Evolutionary conservation across 441 rosid genomes (phyloP), one percentile per base, ranked within the genome.

Genomic region (Aleurites moluccanus): DNA sequence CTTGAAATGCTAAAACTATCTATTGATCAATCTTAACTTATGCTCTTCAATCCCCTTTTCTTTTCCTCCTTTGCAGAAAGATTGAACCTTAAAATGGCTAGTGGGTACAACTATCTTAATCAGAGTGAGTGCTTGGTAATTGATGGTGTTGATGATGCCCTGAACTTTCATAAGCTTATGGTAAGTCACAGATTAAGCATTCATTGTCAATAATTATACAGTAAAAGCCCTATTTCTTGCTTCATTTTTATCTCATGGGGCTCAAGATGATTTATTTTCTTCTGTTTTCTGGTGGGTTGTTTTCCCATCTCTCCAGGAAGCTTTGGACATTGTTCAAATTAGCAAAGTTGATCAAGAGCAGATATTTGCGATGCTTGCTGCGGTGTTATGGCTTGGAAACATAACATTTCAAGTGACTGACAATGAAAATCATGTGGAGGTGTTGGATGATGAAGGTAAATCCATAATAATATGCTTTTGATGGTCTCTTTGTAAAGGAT

Each of bases 311-410:
- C 75, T 80, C 71, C 86, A 96, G 99, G 89, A 90, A 83, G 94
- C 99, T 40, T 79, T 96, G 73, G 92, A 89, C 80, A 82, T 83
- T 73, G 85, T 90, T 83, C 89, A 87, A 63, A 91, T 92, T 79
- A 64, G 80, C 66, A 88, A 86, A 83, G 90, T 88, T 73, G 94
- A 90, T 72, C 97, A 92, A 82, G 98, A 92, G 75, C 86, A 86
- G 67, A 82, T 77, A 64, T 96, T 93, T 87, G 75, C 92, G 70
- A 79, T 91, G 86, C 94, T 96, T 85, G 96, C 97, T 20, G 92
- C 90, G 18, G 89, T 96, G 52, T 80, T 96, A 64, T 91, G 97
- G 98, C 83, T 96, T 62, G 99, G 99, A 72, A 93, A 96, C 79
- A 79, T 93, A 77, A 86, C 91, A 44, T 96, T 96, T 79, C 83